Conservation (phyloP, 192 early-diverging fungal species). For the Linnemannia elongata region DNA sequence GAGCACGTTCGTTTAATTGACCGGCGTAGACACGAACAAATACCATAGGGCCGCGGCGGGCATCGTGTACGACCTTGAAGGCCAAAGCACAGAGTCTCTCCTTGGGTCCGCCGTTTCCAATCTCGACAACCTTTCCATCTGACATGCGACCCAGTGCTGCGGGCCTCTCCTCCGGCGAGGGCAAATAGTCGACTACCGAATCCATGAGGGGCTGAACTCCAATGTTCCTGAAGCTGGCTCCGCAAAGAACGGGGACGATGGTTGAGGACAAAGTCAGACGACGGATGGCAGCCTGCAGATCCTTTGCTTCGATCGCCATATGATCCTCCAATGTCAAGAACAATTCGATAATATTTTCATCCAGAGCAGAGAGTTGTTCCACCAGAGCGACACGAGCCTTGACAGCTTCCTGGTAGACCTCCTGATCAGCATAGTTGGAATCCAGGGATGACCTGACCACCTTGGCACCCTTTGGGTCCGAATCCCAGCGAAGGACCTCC, state of each 20-base stretch:
- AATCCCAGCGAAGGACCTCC: conserved; percentile 76
- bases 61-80: conserved; percentile 93
- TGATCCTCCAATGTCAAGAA: conserved; percentile 89
- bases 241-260: conserved; percentile 88
- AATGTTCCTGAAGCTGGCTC: conserved; percentile 89
- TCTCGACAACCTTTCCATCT: conserved; percentile 56
- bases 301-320: conserved; percentile 69
- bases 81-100: conserved; percentile 88
- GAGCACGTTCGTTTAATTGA: conserved; percentile 72
- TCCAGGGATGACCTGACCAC: conserved; percentile 52
- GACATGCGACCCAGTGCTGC: conserved; percentile 67
- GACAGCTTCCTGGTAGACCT: conserved; percentile 62
- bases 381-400: conserved; percentile 78
- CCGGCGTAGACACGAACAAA: conserved; percentile 94
- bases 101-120: conserved; percentile 58
- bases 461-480: conserved; percentile 61
- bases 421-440: conserved; percentile 39
- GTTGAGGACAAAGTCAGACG: conserved; percentile 75
- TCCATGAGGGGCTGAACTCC: conserved; percentile 96
- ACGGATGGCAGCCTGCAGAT: conserved; percentile 77
- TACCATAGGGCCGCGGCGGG: conserved; percentile 88
- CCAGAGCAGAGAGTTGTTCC: conserved; percentile 86
- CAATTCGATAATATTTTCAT: conserved; percentile 86
- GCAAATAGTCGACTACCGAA: conserved; percentile 88
- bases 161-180: conserved; percentile 81